Evolutionary conservation across 2,329 filamentous ascomycete species (phyloP).

Genomic region (Zymoseptoria brevis): DNA sequence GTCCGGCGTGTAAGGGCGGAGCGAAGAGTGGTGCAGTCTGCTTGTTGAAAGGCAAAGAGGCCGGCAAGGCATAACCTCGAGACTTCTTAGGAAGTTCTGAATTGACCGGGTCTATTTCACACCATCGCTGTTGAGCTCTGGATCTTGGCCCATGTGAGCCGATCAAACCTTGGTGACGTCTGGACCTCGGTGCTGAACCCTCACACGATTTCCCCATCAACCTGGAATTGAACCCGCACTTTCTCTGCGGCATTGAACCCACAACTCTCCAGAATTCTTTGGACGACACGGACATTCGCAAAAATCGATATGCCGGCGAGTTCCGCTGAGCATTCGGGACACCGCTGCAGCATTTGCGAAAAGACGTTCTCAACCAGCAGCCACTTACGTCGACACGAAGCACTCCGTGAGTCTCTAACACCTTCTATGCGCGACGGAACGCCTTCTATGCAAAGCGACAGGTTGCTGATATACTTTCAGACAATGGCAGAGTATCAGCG

Average conservation of each 20-base stretch:
- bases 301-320: not conserved
- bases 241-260: not conserved
- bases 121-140: too few species aligned
- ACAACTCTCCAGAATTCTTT: not conserved
- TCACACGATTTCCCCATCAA: not conserved
- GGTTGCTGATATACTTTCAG: not conserved
- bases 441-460: not conserved
- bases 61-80: not conserved
- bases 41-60: not conserved
- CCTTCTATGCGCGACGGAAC: not conserved
- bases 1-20: conserved; percentile 2
- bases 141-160: not conserved
- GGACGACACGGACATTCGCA: not conserved
- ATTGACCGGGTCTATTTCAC: too few species aligned
- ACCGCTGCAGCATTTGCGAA: not conserved
- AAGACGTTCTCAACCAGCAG: not conserved
- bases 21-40: not conserved
- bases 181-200: not conserved
- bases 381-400: not conserved
- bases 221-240: not conserved
- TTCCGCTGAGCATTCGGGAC: not conserved
- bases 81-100: not conserved
- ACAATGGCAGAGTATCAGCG: not conserved
- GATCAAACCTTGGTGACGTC: not conserved
- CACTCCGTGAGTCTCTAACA: not conserved